Base-by-base conservation (phyloP, 2,329 filamentous ascomycete genomes). In the Ascochyta clinopodiicola region DNA sequence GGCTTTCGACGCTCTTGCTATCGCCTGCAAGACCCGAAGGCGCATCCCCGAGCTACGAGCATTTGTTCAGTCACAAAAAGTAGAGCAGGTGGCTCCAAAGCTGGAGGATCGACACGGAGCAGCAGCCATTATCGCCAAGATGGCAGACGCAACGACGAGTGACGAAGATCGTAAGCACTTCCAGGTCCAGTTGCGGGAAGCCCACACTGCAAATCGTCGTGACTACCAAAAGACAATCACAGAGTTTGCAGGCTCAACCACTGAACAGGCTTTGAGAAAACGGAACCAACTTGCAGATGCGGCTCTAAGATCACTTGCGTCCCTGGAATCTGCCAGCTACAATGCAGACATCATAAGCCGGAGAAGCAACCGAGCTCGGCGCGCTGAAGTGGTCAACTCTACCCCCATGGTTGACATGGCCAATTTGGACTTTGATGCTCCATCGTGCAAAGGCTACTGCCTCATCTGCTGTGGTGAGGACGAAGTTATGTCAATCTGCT, bases 291-390 rank as follows among this genome's bases (percentile, higher is more conserved):
- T 70, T 13, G 67, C 72, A 6, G 65, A 73, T 55, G 53, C 56
- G 3, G 72, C 70, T 4, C 54, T 73, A 10, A 59, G 63, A 31
- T 47, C 62, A 8, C 60, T 75, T 3, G 62, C 70, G 7, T 54
- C 57, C 1, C 57, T 73, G 21, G 70, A 72, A 49, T 60, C 61
- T 6, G 62, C 71, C 4, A 59, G 59, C 29, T 75, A 69, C 54
- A 73, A 61, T 12, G 71, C 70, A 6, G 67, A 74, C 6, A 72
- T 75, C 13, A 59, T 74, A 6, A 63, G 64, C 22, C 66, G 72
- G 8, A 65, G 62, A 27, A 73, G 69, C 51, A 73, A 75, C 51
- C 57, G 71, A 46, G 72, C 72, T 17, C 63, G 63, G 42, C 64
- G 71, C 6, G 70, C 71, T 6, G 64, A 68, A 32, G 62, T 62